Conservation (phyloP, 1,139 yeast species). For the Geotrichum fermentans region DNA sequence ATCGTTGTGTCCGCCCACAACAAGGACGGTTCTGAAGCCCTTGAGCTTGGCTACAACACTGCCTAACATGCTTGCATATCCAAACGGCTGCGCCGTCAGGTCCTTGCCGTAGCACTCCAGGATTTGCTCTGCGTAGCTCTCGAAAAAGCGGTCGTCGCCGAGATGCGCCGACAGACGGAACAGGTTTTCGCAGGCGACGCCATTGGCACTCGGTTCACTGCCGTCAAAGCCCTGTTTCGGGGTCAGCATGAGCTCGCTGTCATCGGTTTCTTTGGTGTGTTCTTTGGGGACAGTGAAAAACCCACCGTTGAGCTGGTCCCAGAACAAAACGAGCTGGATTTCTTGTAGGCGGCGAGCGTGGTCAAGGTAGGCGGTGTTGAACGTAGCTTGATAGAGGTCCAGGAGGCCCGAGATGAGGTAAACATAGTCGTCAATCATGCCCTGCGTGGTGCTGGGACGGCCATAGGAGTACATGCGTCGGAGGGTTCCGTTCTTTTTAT, state of each 20-base stretch:
- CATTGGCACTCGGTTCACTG: conserved; percentile 41
- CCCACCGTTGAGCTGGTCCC: conserved; percentile 37
- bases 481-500: conserved; percentile 25
- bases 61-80: conserved; percentile 32
- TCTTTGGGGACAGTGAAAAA: conserved; percentile 31
- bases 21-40: conserved; percentile 25
- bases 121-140: conserved; percentile 27
- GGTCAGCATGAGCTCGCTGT: conserved; percentile 29
- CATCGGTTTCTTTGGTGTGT: conserved; percentile 20
- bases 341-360: conserved; percentile 37
- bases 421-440: conserved; percentile 40
- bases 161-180: conserved; percentile 31
- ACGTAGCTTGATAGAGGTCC: conserved; percentile 37
- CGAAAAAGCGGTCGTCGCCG: conserved; percentile 26
- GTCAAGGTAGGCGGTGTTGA: conserved; percentile 30
- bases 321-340: conserved; percentile 34
- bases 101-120: conserved; percentile 34
- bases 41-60: conserved; percentile 23
- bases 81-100: conserved; percentile 35
- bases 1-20: conserved; percentile 25
- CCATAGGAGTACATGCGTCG: conserved; percentile 19
- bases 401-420: conserved; percentile 37
- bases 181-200: conserved; percentile 36
- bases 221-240: conserved; percentile 39
- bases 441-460: conserved; percentile 24